Percentiles rank a stretch among this genome's conserved stretches.
phyloP scores from a whole-genome alignment of 164 flowering plant species.

The Cinnamomum micranthum region DNA sequence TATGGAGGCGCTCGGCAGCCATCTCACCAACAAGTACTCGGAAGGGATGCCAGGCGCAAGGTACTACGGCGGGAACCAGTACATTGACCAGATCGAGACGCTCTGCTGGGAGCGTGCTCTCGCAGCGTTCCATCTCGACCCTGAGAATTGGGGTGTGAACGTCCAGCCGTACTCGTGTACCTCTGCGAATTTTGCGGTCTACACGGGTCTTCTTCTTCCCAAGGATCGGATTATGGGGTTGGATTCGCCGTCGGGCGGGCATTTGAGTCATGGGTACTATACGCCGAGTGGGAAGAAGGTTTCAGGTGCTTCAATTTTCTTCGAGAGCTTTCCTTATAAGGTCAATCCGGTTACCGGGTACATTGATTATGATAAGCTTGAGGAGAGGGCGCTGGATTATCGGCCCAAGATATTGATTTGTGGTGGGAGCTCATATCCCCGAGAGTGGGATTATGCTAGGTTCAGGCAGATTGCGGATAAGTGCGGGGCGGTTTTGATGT shows the following conservation, averaged over 20 bases:
- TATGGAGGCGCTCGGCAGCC: conserved; percentile 74
- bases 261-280: conserved; percentile 85
- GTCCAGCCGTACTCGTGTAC: conserved; percentile 93
- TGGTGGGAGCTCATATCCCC: conserved; percentile 86
- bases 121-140: conserved; percentile 61
- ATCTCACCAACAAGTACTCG: conserved; percentile 71
- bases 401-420: conserved; percentile 81
- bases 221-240: conserved; percentile 87
- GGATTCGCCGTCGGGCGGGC: conserved; percentile 91
- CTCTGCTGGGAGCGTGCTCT: conserved; percentile 75
- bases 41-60: conserved; percentile 80
- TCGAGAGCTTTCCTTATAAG: conserved; percentile 74
- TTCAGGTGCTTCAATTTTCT: conserved; percentile 79
- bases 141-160: conserved; percentile 83
- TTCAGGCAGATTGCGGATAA: conserved; percentile 77
- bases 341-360: conserved; percentile 75
- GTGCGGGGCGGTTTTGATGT: conserved; percentile 68
- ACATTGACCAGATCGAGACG: conserved; percentile 74
- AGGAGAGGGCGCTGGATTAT: conserved; percentile 74
- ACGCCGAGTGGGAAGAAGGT: conserved; percentile 72
- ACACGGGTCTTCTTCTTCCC: conserved; percentile 64
- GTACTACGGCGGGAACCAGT: conserved; percentile 72
- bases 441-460: conserved; percentile 80
- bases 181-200: conserved; percentile 85
- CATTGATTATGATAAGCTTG: conserved; percentile 77